A percentile compares a stretch with the other conserved stretches of the same genome.
Conservation (phyloP, 306 rosid species). For the Quercus gilva region DNA sequence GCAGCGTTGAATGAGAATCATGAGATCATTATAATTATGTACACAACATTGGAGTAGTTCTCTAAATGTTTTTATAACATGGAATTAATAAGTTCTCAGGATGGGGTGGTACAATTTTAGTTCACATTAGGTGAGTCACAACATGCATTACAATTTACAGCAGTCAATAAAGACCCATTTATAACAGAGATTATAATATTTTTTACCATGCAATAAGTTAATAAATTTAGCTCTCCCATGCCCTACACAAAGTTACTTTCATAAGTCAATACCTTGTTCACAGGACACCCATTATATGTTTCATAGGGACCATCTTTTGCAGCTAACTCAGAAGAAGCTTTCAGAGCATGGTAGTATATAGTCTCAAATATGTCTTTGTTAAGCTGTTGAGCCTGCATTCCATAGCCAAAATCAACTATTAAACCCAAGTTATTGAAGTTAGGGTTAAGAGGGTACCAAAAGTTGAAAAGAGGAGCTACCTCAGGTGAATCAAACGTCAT, state of each 20-base stretch:
- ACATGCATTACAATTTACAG: neutral
- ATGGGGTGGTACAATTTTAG: neutral
- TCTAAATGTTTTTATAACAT: neutral
- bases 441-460: neutral
- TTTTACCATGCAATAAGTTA: neutral
- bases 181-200: neutral
- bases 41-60: neutral
- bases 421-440: constrained; percentile 10
- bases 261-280: constrained; percentile 61
- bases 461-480: constrained; percentile 41
- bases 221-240: neutral
- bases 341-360: constrained; percentile 80
- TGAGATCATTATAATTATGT: neutral
- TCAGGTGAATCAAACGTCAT: constrained; percentile 95
- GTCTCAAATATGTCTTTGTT: constrained; percentile 93
- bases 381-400: constrained; percentile 79
- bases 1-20: neutral
- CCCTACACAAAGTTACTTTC: neutral
- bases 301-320: constrained; percentile 76
- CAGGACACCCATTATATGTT: constrained; percentile 75
- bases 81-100: neutral
- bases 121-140: neutral
- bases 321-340: constrained; percentile 74
- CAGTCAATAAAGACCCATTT: neutral
- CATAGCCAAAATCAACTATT: constrained; percentile 13